Evolutionary conservation across 345 rosid genomes (phyloP).

Genomic region (Luvunga scandens): DNA sequence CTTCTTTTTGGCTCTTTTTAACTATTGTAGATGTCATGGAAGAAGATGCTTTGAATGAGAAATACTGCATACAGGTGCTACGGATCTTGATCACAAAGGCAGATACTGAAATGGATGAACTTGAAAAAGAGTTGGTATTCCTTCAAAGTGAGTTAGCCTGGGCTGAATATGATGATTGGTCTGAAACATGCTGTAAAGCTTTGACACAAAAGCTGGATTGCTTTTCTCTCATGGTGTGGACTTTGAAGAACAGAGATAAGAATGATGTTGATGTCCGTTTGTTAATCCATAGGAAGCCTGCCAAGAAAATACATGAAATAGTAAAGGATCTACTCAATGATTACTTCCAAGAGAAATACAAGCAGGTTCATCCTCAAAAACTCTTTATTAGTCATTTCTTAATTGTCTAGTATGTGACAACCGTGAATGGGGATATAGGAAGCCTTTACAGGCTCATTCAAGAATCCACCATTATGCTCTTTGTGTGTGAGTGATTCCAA

Average conservation of each 20-base stretch:
- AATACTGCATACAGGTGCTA: conserved; percentile 50
- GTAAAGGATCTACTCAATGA: conserved; percentile 33
- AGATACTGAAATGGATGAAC: conserved; percentile 49
- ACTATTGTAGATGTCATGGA: conserved; percentile 50
- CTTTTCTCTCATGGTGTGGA: conserved; percentile 33
- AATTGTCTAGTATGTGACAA: neutral
- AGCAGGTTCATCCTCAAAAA: conserved; percentile 38
- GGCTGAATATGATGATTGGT: conserved; percentile 50
- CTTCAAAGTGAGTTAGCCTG: conserved; percentile 49
- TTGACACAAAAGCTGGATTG: conserved; percentile 41
- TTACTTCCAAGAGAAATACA: conserved; percentile 21
- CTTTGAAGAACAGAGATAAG: conserved; percentile 33
- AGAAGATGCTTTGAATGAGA: conserved; percentile 56
- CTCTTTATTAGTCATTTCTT: neutral
- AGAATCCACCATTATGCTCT: neutral
- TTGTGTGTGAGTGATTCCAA: neutral
- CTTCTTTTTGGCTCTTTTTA: neutral
- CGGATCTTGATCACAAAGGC: conserved; percentile 48
- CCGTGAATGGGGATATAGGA: neutral
- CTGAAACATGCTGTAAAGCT: conserved; percentile 39
- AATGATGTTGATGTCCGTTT: conserved; percentile 31
- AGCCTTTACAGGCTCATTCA: neutral
- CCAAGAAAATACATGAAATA: conserved; percentile 36
- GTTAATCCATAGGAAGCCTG: conserved; percentile 38
- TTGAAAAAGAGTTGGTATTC: conserved; percentile 40